These are phyloP conservation scores for Fusarium neocosmosporiellum DNA, from an alignment of 2,329 filamentous ascomycete species.

Conservation along the genomic window DNA sequence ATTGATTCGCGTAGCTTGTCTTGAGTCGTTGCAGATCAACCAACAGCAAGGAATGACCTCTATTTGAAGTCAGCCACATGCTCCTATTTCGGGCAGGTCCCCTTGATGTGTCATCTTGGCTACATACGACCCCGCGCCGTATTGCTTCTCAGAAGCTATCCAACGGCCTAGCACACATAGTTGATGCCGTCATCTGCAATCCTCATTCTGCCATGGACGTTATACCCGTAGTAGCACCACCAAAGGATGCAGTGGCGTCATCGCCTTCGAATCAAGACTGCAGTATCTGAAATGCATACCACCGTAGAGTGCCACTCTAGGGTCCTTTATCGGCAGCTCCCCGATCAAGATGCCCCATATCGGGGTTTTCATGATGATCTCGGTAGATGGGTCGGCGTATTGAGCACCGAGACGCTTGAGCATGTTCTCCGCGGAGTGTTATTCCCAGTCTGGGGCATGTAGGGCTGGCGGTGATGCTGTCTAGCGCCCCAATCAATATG, in stretches of 20 bases:
- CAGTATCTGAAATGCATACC: background rate
- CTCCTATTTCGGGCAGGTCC: background rate
- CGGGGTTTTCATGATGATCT: background rate
- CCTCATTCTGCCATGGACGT: conserved; percentile 10
- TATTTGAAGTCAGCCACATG: background rate
- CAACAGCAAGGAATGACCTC: background rate
- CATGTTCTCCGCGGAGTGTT: background rate
- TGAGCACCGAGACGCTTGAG: background rate
- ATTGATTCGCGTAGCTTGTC: background rate
- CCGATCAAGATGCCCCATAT: background rate
- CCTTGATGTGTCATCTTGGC: background rate
- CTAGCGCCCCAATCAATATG: background rate
- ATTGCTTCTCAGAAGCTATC: background rate
- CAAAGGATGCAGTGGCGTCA: background rate
- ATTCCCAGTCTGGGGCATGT: background rate
- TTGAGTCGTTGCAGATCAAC: background rate
- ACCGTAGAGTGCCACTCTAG: background rate
- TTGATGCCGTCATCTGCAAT: conserved; percentile 26
- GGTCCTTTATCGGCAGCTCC: background rate
- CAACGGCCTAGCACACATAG: background rate
- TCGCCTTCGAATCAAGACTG: background rate
- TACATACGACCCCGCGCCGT: background rate
- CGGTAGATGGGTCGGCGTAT: background rate
- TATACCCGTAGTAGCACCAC: conserved; percentile 1
- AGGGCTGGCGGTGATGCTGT: background rate